Evolutionary conservation across 2,329 filamentous ascomycete genomes (phyloP).

Genomic region (Stagonosporopsis chrysanthemi): DNA sequence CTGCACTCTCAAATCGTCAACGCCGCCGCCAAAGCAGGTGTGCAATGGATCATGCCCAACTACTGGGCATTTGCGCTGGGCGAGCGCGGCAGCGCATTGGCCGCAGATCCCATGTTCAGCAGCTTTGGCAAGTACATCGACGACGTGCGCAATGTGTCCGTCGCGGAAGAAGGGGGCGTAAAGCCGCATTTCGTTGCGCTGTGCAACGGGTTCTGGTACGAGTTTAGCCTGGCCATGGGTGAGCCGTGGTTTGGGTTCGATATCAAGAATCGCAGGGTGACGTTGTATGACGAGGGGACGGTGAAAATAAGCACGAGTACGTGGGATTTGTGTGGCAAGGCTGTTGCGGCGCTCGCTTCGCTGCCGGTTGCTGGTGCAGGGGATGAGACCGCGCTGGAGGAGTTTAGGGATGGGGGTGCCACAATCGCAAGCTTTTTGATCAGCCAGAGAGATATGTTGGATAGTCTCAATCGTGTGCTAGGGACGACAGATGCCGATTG

Average conservation of each 20-base stretch:
- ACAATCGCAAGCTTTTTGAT: conserved; percentile 46
- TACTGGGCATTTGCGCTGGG: conserved; percentile 42
- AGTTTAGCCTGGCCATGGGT: conserved; percentile 46
- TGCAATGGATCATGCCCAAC: conserved; percentile 53
- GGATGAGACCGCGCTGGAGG: conserved; percentile 5
- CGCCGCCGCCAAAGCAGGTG: conserved; percentile 49
- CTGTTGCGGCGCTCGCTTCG: conserved; percentile 56
- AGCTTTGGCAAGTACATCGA: conserved; percentile 12
- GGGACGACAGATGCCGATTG: conserved; percentile 67
- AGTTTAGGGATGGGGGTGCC: conserved; percentile 19
- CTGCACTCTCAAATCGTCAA: conserved; percentile 41
- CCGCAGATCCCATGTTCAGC: conserved; percentile 7
- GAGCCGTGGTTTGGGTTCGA: conserved; percentile 48
- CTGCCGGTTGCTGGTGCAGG: conserved; percentile 41
- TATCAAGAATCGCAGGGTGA: conserved; percentile 39
- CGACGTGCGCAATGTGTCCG: conserved; percentile 17
- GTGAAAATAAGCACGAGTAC: conserved; percentile 59
- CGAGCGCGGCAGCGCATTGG: conserved; percentile 3
- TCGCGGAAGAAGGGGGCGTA: neutral
- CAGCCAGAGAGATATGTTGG: conserved; percentile 70
- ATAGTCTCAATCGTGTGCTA: conserved; percentile 65
- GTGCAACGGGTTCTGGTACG: conserved; percentile 48
- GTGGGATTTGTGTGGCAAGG: conserved; percentile 63
- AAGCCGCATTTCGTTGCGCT: conserved; percentile 19
- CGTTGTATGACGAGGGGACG: conserved; percentile 44